Evolutionary conservation across 179 eudicot genomes (phyloP), one percentile per base, ranked within the genome.

Genomic region (Corrigiola litoralis): DNA sequence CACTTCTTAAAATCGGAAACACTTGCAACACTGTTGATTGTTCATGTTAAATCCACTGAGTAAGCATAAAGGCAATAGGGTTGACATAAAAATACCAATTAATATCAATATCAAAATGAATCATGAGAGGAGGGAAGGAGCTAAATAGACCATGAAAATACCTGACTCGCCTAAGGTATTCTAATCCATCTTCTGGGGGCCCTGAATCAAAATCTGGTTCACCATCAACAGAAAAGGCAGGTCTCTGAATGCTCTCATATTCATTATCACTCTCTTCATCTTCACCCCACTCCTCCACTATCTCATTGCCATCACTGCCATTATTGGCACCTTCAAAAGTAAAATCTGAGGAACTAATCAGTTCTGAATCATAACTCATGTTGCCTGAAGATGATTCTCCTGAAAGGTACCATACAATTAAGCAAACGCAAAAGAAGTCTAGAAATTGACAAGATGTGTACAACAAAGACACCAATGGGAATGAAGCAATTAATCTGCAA

Each of bases 131-230:
- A 57, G 59, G 38, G 27, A 58, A 21, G 38, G 46, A 44, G 9
- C 57, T 16, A 24, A 24, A 49, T 21, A 40, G 38, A 57, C 37
- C 54, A 50, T 44, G 60, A 46, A 36, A 52, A 52, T 86, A 94
- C 99, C 99, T 94, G 53, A 94, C 99, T 34, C 99, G 95, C 76
- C 99, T 83, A 58, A 94, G 94, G 79, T 81, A 94, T 79, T 94
- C 99, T 13, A 86, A 75, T 34, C 97, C 99, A 83, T 94, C 99
- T 73, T 80, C 84, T 53, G 99, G 91, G 65, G 96, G 87, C 29
- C 99, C 97, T 52, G 96, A 85, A 71, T 94, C 95, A 85, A 94
- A 90, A 76, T 88, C 72, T 46, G 99, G 99, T 78, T 90, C 88
- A 74, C 99, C 99, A 58, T 84, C 73, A 70, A 94, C 91, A 45